Percentiles rank a stretch among this genome's conserved stretches.
Evolutionary conservation across 2,329 filamentous ascomycete species (phyloP).

Genomic region (Stachybotrys elegans): DNA sequence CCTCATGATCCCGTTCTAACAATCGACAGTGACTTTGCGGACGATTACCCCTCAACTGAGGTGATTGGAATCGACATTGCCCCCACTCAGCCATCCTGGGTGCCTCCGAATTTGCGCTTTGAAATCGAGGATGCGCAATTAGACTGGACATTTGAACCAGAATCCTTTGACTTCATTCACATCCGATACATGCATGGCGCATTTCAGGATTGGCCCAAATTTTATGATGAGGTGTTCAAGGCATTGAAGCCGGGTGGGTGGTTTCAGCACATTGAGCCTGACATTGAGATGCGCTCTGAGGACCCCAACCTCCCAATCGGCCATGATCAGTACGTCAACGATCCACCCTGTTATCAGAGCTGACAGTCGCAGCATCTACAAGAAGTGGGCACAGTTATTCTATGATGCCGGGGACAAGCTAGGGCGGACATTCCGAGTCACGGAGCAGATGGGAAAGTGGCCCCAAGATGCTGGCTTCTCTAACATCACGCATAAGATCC

Average conservation of each 20-base stretch:
- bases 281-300: not conserved
- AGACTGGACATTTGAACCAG: constrained; percentile 32
- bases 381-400: constrained; percentile 20
- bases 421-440: constrained; percentile 19
- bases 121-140: constrained; percentile 22
- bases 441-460: constrained; percentile 12
- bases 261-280: not conserved
- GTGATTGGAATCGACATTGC: not conserved
- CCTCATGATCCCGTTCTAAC: not conserved
- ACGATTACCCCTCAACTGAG: not conserved
- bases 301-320: not conserved
- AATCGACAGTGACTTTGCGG: not conserved
- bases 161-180: constrained; percentile 18
- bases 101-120: constrained; percentile 23
- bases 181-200: constrained; percentile 16
- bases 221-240: not conserved
- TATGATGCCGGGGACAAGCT: constrained; percentile 17
- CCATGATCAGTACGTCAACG: too few species aligned
- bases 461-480: constrained; percentile 26
- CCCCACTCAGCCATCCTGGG: constrained; percentile 3
- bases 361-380: constrained; percentile 3
- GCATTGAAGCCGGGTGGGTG: not conserved
- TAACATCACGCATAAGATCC: constrained; percentile 21
- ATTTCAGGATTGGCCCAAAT: constrained; percentile 17
- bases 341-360: too few species aligned